These are phyloP conservation scores for Phytophthora sansomeana DNA, from an alignment of 352 stramenopile species.

Conservation along the genomic window DNA sequence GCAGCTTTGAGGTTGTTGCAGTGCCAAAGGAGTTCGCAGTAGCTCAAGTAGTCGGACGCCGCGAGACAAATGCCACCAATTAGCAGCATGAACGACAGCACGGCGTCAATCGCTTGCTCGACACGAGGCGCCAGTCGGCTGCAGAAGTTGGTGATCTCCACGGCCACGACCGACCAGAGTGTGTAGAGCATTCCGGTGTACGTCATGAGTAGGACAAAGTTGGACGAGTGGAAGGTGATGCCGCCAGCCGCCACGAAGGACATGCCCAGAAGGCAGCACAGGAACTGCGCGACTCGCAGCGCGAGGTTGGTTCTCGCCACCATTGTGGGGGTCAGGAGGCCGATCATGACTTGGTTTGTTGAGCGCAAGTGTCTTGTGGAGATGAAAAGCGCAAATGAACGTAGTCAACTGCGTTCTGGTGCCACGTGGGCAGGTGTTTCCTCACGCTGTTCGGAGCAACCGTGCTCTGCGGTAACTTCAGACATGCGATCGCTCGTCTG, in stretches of 20 bases:
- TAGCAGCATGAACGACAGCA: slow-evolving; percentile 52
- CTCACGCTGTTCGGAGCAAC: neutral
- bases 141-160: slow-evolving; percentile 51
- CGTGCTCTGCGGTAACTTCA: slow-evolving; percentile 13
- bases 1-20: slow-evolving; percentile 68
- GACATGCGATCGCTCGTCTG: slow-evolving; percentile 15
- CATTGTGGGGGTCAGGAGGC: slow-evolving; percentile 20
- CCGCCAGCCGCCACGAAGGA: slow-evolving; percentile 46
- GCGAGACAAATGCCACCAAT: slow-evolving; percentile 65
- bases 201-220: slow-evolving; percentile 62
- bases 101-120: slow-evolving; percentile 44
- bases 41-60: slow-evolving; percentile 49
- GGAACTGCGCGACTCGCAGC: slow-evolving; percentile 48
- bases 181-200: slow-evolving; percentile 72
- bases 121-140: slow-evolving; percentile 25
- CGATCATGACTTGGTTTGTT: slow-evolving; percentile 22
- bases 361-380: neutral
- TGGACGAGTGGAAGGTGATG: slow-evolving; percentile 46
- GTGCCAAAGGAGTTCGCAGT: slow-evolving; percentile 46
- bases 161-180: slow-evolving; percentile 49
- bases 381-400: slow-evolving; percentile 26
- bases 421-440: neutral
- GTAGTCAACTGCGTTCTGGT: neutral
- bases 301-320: slow-evolving; percentile 31
- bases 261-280: slow-evolving; percentile 61